Percentiles rank a stretch among this genome's conserved stretches.
Conservation (phyloP, 106 monocot species). For the Phalaenopsis aphrodite region DNA sequence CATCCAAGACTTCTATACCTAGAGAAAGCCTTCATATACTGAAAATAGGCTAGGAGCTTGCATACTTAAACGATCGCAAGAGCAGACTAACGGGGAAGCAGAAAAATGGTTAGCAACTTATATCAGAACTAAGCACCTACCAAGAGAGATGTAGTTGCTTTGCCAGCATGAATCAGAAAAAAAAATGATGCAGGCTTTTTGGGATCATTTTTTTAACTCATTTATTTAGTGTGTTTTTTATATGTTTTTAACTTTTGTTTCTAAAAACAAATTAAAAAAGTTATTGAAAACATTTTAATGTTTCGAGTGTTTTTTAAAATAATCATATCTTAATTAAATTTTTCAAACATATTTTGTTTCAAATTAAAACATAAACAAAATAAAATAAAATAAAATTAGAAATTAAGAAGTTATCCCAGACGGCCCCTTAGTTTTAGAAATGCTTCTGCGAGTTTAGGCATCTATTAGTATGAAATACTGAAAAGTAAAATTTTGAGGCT, state of each 20-base stretch:
- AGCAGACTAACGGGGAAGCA: not conserved
- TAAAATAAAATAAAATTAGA: too few species aligned
- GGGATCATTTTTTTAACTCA: too few species aligned
- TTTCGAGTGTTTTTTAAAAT: too few species aligned
- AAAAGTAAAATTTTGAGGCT: not conserved
- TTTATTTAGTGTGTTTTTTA: too few species aligned
- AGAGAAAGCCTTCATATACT: not conserved
- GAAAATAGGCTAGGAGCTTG: not conserved
- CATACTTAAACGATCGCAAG: not conserved
- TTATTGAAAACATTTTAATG: too few species aligned
- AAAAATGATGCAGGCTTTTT: not conserved
- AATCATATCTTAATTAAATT: too few species aligned
- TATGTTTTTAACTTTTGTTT: too few species aligned
- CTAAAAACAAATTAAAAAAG: too few species aligned
- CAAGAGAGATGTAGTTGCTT: not conserved
- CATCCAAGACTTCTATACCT: not conserved
- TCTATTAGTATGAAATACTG: not conserved
- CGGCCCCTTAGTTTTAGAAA: not conserved
- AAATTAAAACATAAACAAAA: too few species aligned
- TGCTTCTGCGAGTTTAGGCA: not conserved
- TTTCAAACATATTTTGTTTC: too few species aligned
- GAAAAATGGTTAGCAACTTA: not conserved
- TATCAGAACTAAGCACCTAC: too few species aligned
- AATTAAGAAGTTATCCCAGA: too few species aligned
- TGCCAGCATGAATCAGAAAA: not conserved